Base-by-base conservation (phyloP, 768 basidiomycete genomes). In the Boletus vermiculosoides region DNA sequence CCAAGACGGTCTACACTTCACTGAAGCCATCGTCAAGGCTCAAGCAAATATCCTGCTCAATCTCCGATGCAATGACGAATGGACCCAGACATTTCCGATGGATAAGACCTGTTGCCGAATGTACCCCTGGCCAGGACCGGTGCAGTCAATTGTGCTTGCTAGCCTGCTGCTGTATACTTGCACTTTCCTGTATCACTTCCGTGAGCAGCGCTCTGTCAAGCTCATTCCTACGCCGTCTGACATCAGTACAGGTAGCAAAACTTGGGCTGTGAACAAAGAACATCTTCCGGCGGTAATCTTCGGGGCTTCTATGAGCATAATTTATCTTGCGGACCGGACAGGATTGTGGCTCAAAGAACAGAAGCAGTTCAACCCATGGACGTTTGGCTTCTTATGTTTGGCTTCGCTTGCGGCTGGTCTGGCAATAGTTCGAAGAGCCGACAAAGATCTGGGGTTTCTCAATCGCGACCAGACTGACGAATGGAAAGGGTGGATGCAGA, bases 401-500 rank as follows among this genome's bases (percentile, higher is more conserved):
- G 61, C 72, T 23, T 73, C 78, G 28, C 73, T 94, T 28, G 74
- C 63, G 10, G 71, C 78, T 20, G 94, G 93, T 5, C 63, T 92
- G 45, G 72, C 70, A 11, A 90, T 86, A 1, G 72, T 91, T 60
- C 86, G 84, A 67, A 81, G 81, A 20, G 80, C 80, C 18, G 91
- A 92, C 61, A 92, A 88, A 65, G 92, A 97, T 66, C 73, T 89
- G 50, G 94, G 94, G 0, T 92, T 94, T 73, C 76, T 97, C 63
- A 95, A 93, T 66, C 81, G 94, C 55, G 91, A 94, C 49, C 92
- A 96, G 71, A 96, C 93, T 1, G 92, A 97, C 62, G 94, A 97
- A 73, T 97, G 94, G 94, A 96, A 96, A 72, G 94, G 94, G 4
- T 97, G 94, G 94, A 97, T 97, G 94, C 94, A 97, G 77, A 79